These are phyloP conservation scores for Hypoxylon lienhwacheense DNA, from an alignment of 495 filamentous ascomycete genomes.

Conservation along the genomic window DNA sequence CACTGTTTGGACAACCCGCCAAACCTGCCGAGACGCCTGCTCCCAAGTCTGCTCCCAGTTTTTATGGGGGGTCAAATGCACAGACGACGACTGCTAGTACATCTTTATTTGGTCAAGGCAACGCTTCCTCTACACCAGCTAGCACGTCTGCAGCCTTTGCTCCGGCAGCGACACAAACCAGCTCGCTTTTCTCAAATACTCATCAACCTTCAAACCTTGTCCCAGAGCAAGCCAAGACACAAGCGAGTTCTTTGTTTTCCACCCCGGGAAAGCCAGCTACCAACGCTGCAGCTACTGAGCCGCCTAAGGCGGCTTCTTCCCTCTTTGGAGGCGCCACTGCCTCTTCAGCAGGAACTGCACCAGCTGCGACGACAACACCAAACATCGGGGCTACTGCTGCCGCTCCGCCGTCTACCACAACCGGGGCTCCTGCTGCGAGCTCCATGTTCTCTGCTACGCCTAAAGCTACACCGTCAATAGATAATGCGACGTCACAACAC, in stretches of 20 bases:
- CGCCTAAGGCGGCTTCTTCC: conserved; percentile 34
- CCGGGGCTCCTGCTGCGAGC: conserved; percentile 14
- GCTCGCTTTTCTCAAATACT: conserved; percentile 29
- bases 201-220: conserved; percentile 29
- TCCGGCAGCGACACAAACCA: conserved; percentile 29
- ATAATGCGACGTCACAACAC: conserved; percentile 36
- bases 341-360: conserved; percentile 27
- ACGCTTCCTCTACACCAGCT: conserved; percentile 18
- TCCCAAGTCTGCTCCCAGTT: conserved; percentile 14
- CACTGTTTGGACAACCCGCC: conserved; percentile 25
- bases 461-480: conserved; percentile 31
- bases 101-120: conserved; percentile 13
- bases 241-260: conserved; percentile 21
- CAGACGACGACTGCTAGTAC: conserved; percentile 17
- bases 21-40: conserved; percentile 33
- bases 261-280: conserved; percentile 15
- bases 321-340: conserved; percentile 36
- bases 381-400: conserved; percentile 9
- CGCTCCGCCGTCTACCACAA: conserved; percentile 21
- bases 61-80: conserved; percentile 15
- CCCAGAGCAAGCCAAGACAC: conserved; percentile 23
- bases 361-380: conserved; percentile 22
- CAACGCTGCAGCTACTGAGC: conserved; percentile 20
- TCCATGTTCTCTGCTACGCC: conserved; percentile 19
- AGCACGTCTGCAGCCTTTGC: conserved; percentile 21